Conservation (phyloP, 805 yeast genomes). For the Candida montana region DNA sequence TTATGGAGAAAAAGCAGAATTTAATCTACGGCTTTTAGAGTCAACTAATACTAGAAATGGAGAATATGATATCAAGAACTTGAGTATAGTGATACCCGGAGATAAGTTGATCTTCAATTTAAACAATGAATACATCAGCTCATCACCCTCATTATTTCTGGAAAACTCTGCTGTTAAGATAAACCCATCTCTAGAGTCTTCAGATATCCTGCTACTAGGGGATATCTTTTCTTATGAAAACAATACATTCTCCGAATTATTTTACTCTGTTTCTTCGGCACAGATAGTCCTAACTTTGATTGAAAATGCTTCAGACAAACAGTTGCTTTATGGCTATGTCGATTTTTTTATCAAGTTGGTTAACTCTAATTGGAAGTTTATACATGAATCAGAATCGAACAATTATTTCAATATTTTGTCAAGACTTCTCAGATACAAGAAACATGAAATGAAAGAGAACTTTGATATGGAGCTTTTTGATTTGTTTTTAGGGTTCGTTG, state of each 20-base stretch:
- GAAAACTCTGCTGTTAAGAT: neutral
- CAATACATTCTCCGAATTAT: constrained; percentile 13
- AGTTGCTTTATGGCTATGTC: constrained; percentile 31
- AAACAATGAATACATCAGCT: constrained; percentile 10
- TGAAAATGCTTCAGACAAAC: constrained; percentile 37
- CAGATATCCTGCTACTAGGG: constrained; percentile 10
- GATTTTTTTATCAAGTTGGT: constrained; percentile 39
- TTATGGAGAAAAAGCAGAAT: constrained; percentile 31
- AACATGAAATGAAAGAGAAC: constrained; percentile 20
- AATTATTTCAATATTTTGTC: constrained; percentile 59
- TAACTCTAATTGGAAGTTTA: constrained; percentile 43
- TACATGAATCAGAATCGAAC: constrained; percentile 52
- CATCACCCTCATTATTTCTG: neutral
- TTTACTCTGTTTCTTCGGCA: constrained; percentile 44
- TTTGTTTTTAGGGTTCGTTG: constrained; percentile 45
- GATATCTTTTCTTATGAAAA: constrained; percentile 5
- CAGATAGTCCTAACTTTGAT: constrained; percentile 40
- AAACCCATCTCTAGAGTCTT: neutral
- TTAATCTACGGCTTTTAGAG: constrained; percentile 32
- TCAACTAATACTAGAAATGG: constrained; percentile 21
- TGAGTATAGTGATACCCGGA: constrained; percentile 15
- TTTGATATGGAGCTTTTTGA: constrained; percentile 42
- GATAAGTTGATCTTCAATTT: constrained; percentile 16
- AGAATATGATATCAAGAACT: constrained; percentile 15
- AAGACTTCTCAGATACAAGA: constrained; percentile 45